A percentile compares a stretch with the other conserved stretches of the same genome.
Evolutionary conservation across 2,329 filamentous ascomycete genomes (phyloP).

Genomic region (Bipolaris zeicola): DNA sequence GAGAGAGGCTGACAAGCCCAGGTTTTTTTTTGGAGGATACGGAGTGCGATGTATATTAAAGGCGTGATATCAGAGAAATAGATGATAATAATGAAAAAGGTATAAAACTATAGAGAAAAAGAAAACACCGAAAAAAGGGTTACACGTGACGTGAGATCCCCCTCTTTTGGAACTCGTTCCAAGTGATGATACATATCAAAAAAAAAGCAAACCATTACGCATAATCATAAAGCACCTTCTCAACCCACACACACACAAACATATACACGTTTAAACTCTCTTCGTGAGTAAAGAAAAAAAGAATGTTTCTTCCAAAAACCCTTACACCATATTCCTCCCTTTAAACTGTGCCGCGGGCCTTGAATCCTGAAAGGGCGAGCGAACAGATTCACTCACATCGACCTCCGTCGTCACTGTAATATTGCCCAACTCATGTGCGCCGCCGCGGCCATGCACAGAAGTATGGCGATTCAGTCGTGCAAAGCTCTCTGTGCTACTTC

Average conservation of each 20-base stretch:
- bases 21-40: too few species aligned
- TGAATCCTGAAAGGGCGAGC: background rate
- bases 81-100: too few species aligned
- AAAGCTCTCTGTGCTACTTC: conserved; percentile 11
- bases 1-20: too few species aligned
- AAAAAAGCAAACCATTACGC: background rate
- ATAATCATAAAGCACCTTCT: background rate
- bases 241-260: background rate
- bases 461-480: conserved; percentile 1
- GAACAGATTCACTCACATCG: conserved; percentile 15
- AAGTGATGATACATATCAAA: too few species aligned
- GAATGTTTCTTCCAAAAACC: too few species aligned
- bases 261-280: background rate
- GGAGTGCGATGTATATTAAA: too few species aligned
- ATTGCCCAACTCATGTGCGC: background rate
- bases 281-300: too few species aligned
- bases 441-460: background rate
- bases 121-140: background rate
- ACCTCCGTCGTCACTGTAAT: conserved; percentile 22
- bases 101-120: background rate
- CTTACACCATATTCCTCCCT: conserved; percentile 8
- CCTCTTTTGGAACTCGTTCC: too few species aligned
- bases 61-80: too few species aligned
- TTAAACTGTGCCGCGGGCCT: background rate
- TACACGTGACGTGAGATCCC: background rate